phyloP scores from a whole-genome alignment of 2,329 filamentous ascomycete species.

The Fusarium albidum region DNA sequence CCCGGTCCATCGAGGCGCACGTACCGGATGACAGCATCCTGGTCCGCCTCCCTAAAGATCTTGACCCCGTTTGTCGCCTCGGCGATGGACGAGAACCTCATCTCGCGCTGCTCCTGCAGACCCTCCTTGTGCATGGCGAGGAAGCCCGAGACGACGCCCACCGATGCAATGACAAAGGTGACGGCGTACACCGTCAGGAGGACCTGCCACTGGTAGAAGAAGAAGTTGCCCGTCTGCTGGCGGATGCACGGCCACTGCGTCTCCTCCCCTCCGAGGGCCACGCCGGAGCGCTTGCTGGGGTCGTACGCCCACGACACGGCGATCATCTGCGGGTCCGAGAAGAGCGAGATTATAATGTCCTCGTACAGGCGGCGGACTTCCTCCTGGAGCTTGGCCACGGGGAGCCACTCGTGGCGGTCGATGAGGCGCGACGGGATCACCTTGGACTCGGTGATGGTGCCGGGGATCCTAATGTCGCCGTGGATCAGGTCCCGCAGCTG shows the following conservation, averaged over 20 bases:
- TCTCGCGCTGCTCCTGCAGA: constrained; percentile 26
- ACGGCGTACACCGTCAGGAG: constrained; percentile 20
- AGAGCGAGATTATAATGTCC: constrained; percentile 29
- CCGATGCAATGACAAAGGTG: constrained; percentile 14
- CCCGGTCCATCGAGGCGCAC: no score
- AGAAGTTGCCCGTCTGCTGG: constrained; percentile 17
- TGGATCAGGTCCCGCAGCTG: constrained; percentile 18
- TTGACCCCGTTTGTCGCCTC: constrained; percentile 7
- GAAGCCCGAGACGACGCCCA: constrained; percentile 22
- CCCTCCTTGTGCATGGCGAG: constrained; percentile 27
- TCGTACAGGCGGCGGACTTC: constrained; percentile 23
- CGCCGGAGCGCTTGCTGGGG: constrained; percentile 19
- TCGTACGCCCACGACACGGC: constrained; percentile 29
- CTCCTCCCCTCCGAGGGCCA: constrained; percentile 1
- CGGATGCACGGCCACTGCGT: constrained; percentile 24
- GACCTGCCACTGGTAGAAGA: constrained; percentile 20
- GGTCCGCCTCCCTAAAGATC: background rate
- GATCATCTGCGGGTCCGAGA: constrained; percentile 32
- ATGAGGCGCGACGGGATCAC: constrained; percentile 24
- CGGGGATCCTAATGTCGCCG: constrained; percentile 18
- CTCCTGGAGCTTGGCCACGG: constrained; percentile 13
- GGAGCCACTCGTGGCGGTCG: constrained; percentile 21
- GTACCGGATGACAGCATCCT: background rate
- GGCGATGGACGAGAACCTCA: constrained; percentile 26
- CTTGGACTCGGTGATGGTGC: constrained; percentile 10